Evolutionary conservation across 176 grass and related monocot species (phyloP).

Genomic region (Avena atlantica): DNA sequence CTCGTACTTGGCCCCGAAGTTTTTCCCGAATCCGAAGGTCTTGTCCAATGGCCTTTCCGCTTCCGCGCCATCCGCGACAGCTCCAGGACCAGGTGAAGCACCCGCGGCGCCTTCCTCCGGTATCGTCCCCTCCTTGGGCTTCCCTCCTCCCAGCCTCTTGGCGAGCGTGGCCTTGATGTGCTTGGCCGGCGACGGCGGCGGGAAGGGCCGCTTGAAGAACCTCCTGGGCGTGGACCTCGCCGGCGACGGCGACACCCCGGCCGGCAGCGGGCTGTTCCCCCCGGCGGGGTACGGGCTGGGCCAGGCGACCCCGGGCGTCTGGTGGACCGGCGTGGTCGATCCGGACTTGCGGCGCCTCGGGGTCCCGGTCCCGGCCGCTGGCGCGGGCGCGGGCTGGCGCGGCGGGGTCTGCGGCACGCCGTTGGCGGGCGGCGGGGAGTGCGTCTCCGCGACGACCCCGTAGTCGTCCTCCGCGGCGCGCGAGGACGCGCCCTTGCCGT

Average conservation of each 20-base stretch:
- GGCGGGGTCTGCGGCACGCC: conserved; percentile 48
- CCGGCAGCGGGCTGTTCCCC: conserved; percentile 64
- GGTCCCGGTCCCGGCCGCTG: neutral
- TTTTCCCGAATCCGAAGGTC: conserved; percentile 84
- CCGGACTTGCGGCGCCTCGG: conserved; percentile 51
- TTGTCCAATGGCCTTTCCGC: conserved; percentile 88
- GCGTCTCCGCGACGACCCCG: conserved; percentile 25
- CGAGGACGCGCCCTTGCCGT: conserved; percentile 69
- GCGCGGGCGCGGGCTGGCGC: neutral
- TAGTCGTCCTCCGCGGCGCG: conserved; percentile 27
- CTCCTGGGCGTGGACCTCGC: conserved; percentile 83
- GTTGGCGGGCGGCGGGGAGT: conserved; percentile 44
- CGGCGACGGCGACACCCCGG: conserved; percentile 84
- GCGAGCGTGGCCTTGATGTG: conserved; percentile 90
- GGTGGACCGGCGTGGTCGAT: conserved; percentile 55
- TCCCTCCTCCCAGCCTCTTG: conserved; percentile 67
- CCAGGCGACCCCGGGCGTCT: conserved; percentile 63
- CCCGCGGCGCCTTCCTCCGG: conserved; percentile 69
- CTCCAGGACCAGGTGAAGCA: neutral
- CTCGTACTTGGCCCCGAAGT: conserved; percentile 95
- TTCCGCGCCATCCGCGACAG: conserved; percentile 48
- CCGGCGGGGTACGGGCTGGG: conserved; percentile 73
- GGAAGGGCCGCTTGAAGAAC: conserved; percentile 91
- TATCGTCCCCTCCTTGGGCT: conserved; percentile 80
- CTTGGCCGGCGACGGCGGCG: conserved; percentile 93